Base-by-base conservation (phyloP, 768 basidiomycete species). In the Collybiopsis confluens region DNA sequence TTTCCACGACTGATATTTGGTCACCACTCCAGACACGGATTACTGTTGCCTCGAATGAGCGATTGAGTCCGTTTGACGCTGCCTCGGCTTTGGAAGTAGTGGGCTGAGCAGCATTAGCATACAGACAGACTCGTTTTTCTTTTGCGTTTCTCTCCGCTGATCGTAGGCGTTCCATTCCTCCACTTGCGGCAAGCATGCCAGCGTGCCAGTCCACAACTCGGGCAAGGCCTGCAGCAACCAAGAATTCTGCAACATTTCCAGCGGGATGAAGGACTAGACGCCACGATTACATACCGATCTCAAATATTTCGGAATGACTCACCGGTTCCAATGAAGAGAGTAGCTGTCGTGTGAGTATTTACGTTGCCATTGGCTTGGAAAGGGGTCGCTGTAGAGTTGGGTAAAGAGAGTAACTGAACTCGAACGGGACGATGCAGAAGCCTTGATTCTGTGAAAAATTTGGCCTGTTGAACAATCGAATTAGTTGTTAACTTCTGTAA, bases 131-230 rank as follows among this genome's bases (percentile, higher is more conserved):
- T 27, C 84, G 81, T 62, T 82, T 87, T 64, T 90, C 86, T 66
- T 90, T 92, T 20, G 91, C 92, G 45, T 61, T 64, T 66, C 79
- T 86, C 70, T 98, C 95, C 0, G 91, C 92, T 1, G 83, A 80
- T 48, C 95, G 85, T 26, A 98, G 78, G 38, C 83, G 85, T 62
- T 95, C 92, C 82, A 98, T 91, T 4, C 83, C 89, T 37, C 93
- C 93, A 48, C 78, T 75, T 50, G 77, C 80, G 1, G 92, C 84
- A 20, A 99, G 82, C 80, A 98, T 88, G 20, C 95, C 95, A 15
- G 96, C 94, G 67, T 99, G 96, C 95, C 95, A 98, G 65, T 96
- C 95, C 55, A 98, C 87, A 46, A 98, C 80, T 54, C 92, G 87
- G 16, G 95, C 96, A 1, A 98, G 76, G 26, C 96, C 95, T 42